These are phyloP conservation scores for Suhomyces chickasaworum DNA, from an alignment of 1,139 yeast species.

Conservation along the genomic window DNA sequence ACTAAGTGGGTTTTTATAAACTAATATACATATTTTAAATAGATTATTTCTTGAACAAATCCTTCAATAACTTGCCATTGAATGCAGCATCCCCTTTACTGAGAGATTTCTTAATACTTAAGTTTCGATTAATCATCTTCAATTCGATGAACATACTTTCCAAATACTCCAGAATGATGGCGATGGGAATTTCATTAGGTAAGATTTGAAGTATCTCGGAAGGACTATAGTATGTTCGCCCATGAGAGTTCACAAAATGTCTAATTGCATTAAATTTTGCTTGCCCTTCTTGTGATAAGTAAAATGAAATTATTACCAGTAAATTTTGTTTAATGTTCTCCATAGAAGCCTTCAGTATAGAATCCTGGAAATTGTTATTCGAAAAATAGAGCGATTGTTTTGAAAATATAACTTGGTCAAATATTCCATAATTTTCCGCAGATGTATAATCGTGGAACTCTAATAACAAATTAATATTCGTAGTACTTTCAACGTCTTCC, in stretches of 20 bases:
- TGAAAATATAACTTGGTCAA: conserved; percentile 28
- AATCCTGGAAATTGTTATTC: neutral
- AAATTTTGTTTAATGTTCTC: conserved; percentile 13
- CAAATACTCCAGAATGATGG: conserved; percentile 33
- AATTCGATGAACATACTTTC: conserved; percentile 24
- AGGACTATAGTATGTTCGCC: conserved; percentile 23
- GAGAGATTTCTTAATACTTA: conserved; percentile 30
- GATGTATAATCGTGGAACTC: conserved; percentile 31
- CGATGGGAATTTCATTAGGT: conserved; percentile 38
- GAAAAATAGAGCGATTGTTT: conserved; percentile 21
- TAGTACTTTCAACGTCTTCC: neutral
- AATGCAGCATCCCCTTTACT: conserved; percentile 32
- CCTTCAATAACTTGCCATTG: conserved; percentile 17
- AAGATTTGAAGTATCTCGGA: conserved; percentile 31
- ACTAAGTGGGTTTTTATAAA: conserved; percentile 44
- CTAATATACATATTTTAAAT: neutral
- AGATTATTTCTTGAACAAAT: conserved; percentile 6
- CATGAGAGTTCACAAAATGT: conserved; percentile 35
- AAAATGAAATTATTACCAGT: conserved; percentile 25
- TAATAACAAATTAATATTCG: conserved; percentile 15
- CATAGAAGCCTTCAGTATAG: neutral
- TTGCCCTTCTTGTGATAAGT: conserved; percentile 19
- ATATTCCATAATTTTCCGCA: conserved; percentile 37
- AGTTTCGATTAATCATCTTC: conserved; percentile 24
- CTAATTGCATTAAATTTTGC: conserved; percentile 23